These are phyloP conservation scores for Teunomyces kruisii DNA, from an alignment of 805 yeast genomes.

Conservation along the genomic window DNA sequence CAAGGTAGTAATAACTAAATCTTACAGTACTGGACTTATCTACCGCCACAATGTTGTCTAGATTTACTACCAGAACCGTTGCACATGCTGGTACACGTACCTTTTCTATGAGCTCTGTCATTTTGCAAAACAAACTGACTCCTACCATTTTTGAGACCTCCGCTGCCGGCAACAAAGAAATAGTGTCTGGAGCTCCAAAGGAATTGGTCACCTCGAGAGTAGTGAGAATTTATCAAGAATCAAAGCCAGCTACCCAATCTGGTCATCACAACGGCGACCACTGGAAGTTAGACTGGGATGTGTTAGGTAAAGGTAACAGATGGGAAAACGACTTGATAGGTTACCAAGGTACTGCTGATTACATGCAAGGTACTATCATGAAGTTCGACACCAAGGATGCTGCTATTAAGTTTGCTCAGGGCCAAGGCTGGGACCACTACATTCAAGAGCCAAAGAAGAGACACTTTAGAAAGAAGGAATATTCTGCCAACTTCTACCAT, in stretches of 20 bases:
- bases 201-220: slow-evolving; percentile 61
- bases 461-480: slow-evolving; percentile 71
- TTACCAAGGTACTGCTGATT: slow-evolving; percentile 75
- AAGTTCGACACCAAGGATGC: slow-evolving; percentile 73
- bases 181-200: slow-evolving; percentile 74
- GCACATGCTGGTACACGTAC: slow-evolving; percentile 19
- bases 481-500: slow-evolving; percentile 70
- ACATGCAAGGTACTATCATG: slow-evolving; percentile 76
- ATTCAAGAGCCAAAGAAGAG: slow-evolving; percentile 79
- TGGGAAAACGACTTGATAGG: slow-evolving; percentile 93
- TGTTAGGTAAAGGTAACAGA: slow-evolving; percentile 69
- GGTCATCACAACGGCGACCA: slow-evolving; percentile 52
- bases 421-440: slow-evolving; percentile 84
- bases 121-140: slow-evolving; percentile 18
- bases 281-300: slow-evolving; percentile 87
- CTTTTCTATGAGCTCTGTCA: slow-evolving; percentile 18
- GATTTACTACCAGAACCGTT: slow-evolving; percentile 19
- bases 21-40: slow-evolving; percentile 1
- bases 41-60: slow-evolving; percentile 21
- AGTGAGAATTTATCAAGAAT: slow-evolving; percentile 73
- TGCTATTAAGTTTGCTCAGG: slow-evolving; percentile 75
- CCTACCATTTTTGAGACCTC: slow-evolving; percentile 23
- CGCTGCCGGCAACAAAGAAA: slow-evolving; percentile 46
- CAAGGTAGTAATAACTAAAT: background rate
- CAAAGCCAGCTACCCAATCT: slow-evolving; percentile 81